Evolutionary conservation across 2,329 filamentous ascomycete species (phyloP), one percentile per base, ranked within the genome.

Genomic region (Aspergillus texensis): DNA sequence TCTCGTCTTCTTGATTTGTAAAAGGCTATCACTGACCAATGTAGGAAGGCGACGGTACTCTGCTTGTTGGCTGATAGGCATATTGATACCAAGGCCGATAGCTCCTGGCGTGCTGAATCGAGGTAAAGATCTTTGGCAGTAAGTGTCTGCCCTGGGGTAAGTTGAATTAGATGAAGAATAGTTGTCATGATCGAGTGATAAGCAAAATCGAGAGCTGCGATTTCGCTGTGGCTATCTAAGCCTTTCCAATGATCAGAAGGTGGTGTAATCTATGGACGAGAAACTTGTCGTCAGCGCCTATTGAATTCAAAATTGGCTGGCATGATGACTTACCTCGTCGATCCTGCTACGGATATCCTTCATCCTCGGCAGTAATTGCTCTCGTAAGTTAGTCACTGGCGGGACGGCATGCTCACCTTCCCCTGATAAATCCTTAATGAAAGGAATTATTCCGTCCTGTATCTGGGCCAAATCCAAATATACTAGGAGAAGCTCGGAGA

Each of bases 171-270:
- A n/a, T 71, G 68, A 1, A 70, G 58, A 2, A 71, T 65, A 21
- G 50, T 64, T 10, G 70, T 71, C 55, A 65, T 64, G 24, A 71
- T 58, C 10, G 67, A 71, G 48, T 71, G 62, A 43, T 67, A 65
- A 12, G 67, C 65, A 52, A 70, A 71, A 26, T 67, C 58, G 6
- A 71, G 62, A 1, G 70, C 60, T 1, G 67, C 63, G 19, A 71
- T 64, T 62, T 71, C 70, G 50, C 62, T 65, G 14, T 58, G 36
- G 4, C 32, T 19, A 28, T 71, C 64, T 10, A 71, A 58, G 6
- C 68, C 68, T 58, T 59, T 69, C 70, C 70, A 71, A 1, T 39
- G 41, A 2, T 61, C 14, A 1, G 70, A 66, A 9, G 61, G 54
- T 1, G 57, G 36, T 10, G 59, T 34, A 4, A 71, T 67, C 70